These are phyloP conservation scores for Trichophyton rubrum DNA, from an alignment of 2,329 filamentous ascomycete genomes.

Conservation along the genomic window DNA sequence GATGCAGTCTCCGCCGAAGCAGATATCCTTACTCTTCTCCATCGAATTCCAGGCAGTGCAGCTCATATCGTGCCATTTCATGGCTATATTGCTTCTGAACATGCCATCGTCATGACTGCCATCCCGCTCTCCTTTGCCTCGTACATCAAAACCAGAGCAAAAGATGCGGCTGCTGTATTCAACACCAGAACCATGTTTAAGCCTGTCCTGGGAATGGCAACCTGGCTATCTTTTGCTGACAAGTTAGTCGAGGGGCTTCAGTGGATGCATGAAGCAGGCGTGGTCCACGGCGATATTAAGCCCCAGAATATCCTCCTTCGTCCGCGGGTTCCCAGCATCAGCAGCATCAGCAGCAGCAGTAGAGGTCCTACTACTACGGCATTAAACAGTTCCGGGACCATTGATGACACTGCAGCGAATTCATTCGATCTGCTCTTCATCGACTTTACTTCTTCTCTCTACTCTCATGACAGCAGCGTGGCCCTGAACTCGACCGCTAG, in stretches of 20 bases:
- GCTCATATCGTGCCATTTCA: constrained; percentile 34
- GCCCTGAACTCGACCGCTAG: constrained; percentile 5
- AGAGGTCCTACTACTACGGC: not conserved
- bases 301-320: constrained; percentile 34
- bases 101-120: constrained; percentile 35
- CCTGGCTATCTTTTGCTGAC: constrained; percentile 31
- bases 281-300: constrained; percentile 40
- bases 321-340: constrained; percentile 10
- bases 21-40: constrained; percentile 29
- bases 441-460: constrained; percentile 34
- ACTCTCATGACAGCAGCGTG: constrained; percentile 14
- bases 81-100: constrained; percentile 28
- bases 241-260: constrained; percentile 30
- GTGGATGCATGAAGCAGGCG: constrained; percentile 33
- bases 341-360: not conserved
- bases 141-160: constrained; percentile 29
- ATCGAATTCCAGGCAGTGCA: constrained; percentile 21
- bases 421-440: constrained; percentile 31
- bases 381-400: not conserved
- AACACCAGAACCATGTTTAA: constrained; percentile 35
- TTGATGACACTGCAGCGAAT: constrained; percentile 16
- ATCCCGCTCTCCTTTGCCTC: constrained; percentile 31
- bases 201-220: constrained; percentile 29
- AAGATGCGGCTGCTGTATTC: constrained; percentile 18
- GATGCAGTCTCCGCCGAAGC: constrained; percentile 34